Evolutionary conservation across 345 rosid genomes (phyloP), one percentile per base, ranked within the genome.

Genomic region (Viola odorata): DNA sequence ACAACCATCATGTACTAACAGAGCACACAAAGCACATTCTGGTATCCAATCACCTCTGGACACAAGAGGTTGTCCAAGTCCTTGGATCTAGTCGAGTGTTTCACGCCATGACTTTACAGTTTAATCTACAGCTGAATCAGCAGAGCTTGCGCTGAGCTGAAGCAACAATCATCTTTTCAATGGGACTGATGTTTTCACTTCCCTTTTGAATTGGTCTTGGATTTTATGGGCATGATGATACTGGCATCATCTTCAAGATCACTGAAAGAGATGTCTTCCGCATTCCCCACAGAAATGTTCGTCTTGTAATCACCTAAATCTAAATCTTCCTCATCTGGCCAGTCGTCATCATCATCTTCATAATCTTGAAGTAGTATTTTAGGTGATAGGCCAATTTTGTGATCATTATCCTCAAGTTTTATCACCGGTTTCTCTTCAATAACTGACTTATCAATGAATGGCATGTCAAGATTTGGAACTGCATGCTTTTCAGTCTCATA

Each of bases 331-430:
- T 64, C 75, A 14, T 66, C 67, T 17, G 48, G 71, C 75, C 75
- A 72, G 54, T 44, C 71, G 48, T 65, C 75, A 3, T 66, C 71
- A 13, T 66, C 71, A 4, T 72, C 75, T 45, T 72, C 71, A 56
- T 55, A 65, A 12, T 56, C 44, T 44, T 58, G 66, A 50, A 61
- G 12, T 9, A 36, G 1, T 61, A 45, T 12, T 47, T 57, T 66
- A 51, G 62, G 57, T 11, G 71, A 60, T 70, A 41, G 49, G 57
- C 73, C 77, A 55, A 50, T 57, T 10, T 41, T 37, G 15, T 38
- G 55, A 73, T 69, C 71, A 74, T 69, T 73, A 41, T 63, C 78
- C 71, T 78, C 75, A 13, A 65, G 11, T 62, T 71, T 74, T 23
- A 64, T 13, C 50, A 61, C 58, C 11, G 47, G 58, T 37, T 71